Evolutionary conservation across 1,284 basidiomycete genomes (phyloP), one percentile per base, ranked within the genome.

Genomic region (Paramarasmius palmivorus): DNA sequence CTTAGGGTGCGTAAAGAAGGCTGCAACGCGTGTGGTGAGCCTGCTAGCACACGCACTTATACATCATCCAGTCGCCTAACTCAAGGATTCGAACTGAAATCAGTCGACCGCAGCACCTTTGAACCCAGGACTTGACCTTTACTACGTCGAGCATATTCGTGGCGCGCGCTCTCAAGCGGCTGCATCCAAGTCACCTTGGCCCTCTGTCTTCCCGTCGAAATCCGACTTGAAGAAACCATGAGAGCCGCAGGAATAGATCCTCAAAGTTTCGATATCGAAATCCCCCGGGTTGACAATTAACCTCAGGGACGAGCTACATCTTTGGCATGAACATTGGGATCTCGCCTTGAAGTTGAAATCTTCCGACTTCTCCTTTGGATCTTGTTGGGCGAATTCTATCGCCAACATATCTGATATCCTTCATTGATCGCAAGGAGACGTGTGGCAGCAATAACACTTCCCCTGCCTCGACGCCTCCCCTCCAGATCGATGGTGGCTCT

Each of bases 71-170:
- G 44, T 15, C 44, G 44, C 19, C 44, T 46, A 3, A 14, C 44
- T 14, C 12, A 23, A 23, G 23, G 15, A 29, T 46, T 46, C 44
- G 6, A 23, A 6, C 22, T 26, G 4, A 32, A 22, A 8, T 26
- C 32, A 14, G 25, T 26, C 4, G 44, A 46, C 19, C 44, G 44
- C 25, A 46, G 61, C 59, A 23, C 50, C 64, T 8, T 38, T 60
- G 12, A 52, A 58, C 23, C 57, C 54, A 14, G 39, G 49, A 6
- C 37, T 64, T 10, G 37, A 32, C 2, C 53, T 58, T 19, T 57
- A 48, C 40, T 55, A 60, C 32, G 61, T 63, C 25, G 61, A 64
- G 26, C 64, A 64, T 44, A 58, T 64, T 37, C 53, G 54, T 37
- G 59, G 56, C 12, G 44, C 53, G 20, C 53, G 58, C 14, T 61